These are phyloP conservation scores for Euphrasia arctica DNA, from an alignment of 305 asterid species.

Conservation along the genomic window DNA sequence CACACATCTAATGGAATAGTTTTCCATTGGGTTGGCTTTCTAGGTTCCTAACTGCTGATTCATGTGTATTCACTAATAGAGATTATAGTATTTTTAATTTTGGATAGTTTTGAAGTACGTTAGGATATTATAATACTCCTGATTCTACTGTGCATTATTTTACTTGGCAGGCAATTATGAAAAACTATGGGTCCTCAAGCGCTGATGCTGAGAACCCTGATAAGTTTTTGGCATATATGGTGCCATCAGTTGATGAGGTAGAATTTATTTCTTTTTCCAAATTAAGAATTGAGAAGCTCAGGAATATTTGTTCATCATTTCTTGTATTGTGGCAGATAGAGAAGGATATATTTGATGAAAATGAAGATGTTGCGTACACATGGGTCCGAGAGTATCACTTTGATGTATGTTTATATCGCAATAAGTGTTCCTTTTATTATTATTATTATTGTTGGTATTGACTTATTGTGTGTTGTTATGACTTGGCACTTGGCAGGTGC, in stretches of 20 bases:
- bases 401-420: constrained; percentile 57
- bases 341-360: constrained; percentile 82
- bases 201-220: constrained; percentile 59
- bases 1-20: background rate
- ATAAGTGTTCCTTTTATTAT: background rate
- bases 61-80: constrained; percentile 10
- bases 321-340: constrained; percentile 53
- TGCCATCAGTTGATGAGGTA: constrained; percentile 85
- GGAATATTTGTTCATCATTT: constrained; percentile 18
- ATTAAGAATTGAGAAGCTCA: background rate
- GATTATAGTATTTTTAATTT: background rate
- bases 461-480: constrained; percentile 16
- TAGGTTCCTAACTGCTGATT: background rate
- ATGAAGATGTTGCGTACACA: constrained; percentile 73
- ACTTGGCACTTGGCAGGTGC: constrained; percentile 52
- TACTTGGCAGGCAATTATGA: constrained; percentile 84
- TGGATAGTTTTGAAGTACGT: constrained; percentile 18
- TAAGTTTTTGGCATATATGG: constrained; percentile 92
- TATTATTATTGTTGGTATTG: background rate
- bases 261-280: constrained; percentile 9
- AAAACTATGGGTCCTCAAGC: constrained; percentile 66
- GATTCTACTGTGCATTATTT: constrained; percentile 13
- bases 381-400: constrained; percentile 96
- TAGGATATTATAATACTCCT: constrained; percentile 1
- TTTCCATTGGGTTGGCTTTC: constrained; percentile 12